These are phyloP conservation scores for Paramecium biaurelia DNA, from an alignment of 73 alveolate species.

Conservation along the genomic window DNA sequence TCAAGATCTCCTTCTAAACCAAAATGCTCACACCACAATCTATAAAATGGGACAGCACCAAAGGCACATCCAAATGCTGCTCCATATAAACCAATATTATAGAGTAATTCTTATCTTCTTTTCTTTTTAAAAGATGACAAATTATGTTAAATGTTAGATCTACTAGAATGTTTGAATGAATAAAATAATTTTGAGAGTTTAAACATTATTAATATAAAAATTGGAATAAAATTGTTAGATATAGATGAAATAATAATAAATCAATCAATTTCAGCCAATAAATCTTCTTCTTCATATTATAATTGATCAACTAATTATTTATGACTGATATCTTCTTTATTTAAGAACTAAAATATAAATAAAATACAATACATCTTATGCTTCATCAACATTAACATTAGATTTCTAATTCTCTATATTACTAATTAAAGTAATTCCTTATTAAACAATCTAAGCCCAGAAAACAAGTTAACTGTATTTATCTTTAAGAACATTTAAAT, in stretches of 20 bases:
- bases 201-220: background rate
- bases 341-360: constrained; percentile 63
- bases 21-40: constrained; percentile 61
- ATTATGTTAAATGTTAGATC: constrained; percentile 1
- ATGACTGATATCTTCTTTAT: constrained; percentile 46
- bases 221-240: background rate
- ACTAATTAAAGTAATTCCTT: constrained; percentile 83
- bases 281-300: constrained; percentile 64
- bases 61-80: constrained; percentile 58
- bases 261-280: constrained; percentile 85
- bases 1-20: constrained; percentile 58
- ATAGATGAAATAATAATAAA: background rate
- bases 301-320: constrained; percentile 42
- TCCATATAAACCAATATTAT: constrained; percentile 56
- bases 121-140: constrained; percentile 4
- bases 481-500: constrained; percentile 69
- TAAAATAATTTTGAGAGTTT: background rate
- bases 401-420: constrained; percentile 79
- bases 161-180: background rate
- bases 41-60: constrained; percentile 65
- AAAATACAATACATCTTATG: constrained; percentile 69
- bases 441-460: constrained; percentile 72
- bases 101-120: constrained; percentile 47
- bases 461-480: constrained; percentile 64
- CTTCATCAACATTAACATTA: constrained; percentile 72